These are phyloP conservation scores for Lumnitzera littorea DNA, from an alignment of 345 rosid genomes.

Conservation along the genomic window DNA sequence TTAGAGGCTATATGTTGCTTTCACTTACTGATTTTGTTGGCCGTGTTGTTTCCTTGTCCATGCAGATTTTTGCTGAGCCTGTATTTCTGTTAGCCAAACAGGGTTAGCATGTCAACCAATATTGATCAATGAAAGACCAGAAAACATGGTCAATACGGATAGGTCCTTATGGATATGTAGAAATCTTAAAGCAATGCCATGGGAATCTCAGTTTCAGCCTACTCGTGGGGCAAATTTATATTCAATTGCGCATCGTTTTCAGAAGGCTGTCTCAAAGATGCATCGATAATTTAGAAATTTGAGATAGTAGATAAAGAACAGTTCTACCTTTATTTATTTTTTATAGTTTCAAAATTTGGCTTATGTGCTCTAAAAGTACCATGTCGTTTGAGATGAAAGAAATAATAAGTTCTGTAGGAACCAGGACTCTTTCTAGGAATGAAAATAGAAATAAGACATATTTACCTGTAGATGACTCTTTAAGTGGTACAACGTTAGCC, in stretches of 20 bases:
- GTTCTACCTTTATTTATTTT: too few species aligned
- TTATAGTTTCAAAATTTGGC: too few species aligned
- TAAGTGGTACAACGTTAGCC: conserved; percentile 30
- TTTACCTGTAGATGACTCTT: conserved; percentile 33
- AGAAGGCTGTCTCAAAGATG: too few species aligned
- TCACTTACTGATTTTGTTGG: conserved; percentile 2
- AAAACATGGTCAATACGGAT: not conserved
- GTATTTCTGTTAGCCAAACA: conserved; percentile 15
- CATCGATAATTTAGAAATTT: not conserved
- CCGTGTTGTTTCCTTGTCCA: conserved; percentile 12
- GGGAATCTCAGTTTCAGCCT: too few species aligned
- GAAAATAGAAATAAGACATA: not conserved
- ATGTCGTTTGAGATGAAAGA: conserved; percentile 1
- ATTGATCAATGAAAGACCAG: not conserved
- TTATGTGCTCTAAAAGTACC: not conserved
- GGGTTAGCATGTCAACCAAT: not conserved
- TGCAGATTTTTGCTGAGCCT: conserved; percentile 22
- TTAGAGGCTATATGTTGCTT: not conserved
- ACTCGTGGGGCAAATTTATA: too few species aligned
- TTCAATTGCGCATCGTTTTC: too few species aligned
- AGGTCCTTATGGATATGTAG: not conserved
- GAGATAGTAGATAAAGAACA: not conserved
- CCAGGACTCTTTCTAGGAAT: not conserved
- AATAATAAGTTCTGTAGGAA: not conserved
- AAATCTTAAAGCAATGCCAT: too few species aligned